Base-by-base conservation (phyloP, 306 rosid genomes). In the Trifolium pratense region DNA sequence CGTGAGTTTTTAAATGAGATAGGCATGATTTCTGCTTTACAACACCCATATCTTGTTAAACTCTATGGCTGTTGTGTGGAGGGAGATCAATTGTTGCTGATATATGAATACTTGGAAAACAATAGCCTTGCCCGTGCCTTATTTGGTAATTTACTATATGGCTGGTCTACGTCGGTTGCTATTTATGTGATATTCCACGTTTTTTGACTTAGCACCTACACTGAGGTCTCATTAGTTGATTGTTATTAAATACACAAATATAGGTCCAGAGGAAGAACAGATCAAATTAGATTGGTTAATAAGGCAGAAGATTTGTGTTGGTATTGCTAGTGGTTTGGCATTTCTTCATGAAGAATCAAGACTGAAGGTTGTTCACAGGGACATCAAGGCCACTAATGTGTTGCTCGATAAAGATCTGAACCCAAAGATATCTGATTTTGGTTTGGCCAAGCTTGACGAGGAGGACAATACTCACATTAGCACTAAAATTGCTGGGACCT, bases 1-100 rank as follows among this genome's bases (percentile, higher is more conserved):
- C 92, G 87, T 4, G 97, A 91, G 78, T 91, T 89, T 31, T 32
- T 91, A 34, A 87, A 70, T 3, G 96, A 89, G 82, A 89, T 87
- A 68, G 92, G 92, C 72, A 73, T 89, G 88, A 91, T 89, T 55
- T 91, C 92, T 23, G 88, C 88, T 21, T 58, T 79, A 48, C 79
- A 48, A 5, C 86, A 86, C 36, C 90, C 88, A 37, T 12, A 71
- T 84, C 85, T 87, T 16, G 90, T 39, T 74, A 78, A 78, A 63
- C 81, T 78, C 5, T 71, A 49, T 40, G 81, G 77, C 2, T 78
- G 37, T 21, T 62, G 88, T 51, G 79, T 77, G n/a, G 91, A 87
- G 39, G 82, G 84, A 57, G 59, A 79, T 71, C 85, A 87, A 1
- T 56, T 84, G 45, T 62, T 84, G 58, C 9, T 87, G 14, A 53